phyloP scores from a whole-genome alignment of 2,329 filamentous ascomycete species.

The Albophoma yamanashiensis region DNA sequence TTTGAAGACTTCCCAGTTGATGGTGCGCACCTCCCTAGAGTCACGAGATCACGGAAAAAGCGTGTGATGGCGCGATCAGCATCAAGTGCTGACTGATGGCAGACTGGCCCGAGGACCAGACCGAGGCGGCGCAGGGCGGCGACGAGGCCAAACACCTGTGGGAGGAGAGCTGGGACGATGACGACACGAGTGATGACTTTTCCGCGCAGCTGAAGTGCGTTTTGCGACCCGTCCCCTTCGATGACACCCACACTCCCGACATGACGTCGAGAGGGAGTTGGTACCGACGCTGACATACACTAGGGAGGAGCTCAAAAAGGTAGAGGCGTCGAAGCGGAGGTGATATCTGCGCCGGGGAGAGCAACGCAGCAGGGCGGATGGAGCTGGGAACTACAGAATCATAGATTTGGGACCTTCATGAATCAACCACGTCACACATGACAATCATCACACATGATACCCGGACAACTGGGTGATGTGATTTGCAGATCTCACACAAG shows the following conservation, averaged over 20 bases:
- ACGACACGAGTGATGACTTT: conserved; percentile 95
- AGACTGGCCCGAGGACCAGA: conserved; percentile 94
- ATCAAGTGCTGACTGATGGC: not conserved
- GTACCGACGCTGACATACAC: conserved; percentile 5
- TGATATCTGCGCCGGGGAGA: conserved; percentile 17
- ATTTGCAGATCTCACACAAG: not conserved
- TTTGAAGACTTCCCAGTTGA: conserved; percentile 98
- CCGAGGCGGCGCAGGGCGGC: conserved; percentile 62
- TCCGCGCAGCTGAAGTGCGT: conserved; percentile 84
- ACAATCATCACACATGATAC: not conserved
- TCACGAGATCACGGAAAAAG: no score
- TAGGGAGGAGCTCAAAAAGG: conserved; percentile 90
- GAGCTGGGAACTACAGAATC: conserved; percentile 2
- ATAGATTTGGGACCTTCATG: not conserved
- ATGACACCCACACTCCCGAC: not conserved
- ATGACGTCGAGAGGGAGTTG: not conserved
- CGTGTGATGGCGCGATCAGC: not conserved
- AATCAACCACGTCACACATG: not conserved
- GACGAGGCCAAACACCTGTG: conserved; percentile 71
- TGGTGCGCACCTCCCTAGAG: conserved; percentile 41
- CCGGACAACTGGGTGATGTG: not conserved
- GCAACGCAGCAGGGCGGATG: conserved; percentile 10
- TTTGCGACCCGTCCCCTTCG: not conserved
- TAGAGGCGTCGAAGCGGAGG: conserved; percentile 64
- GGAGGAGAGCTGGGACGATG: conserved; percentile 99